Percentiles rank a stretch among this genome's conserved stretches.
Evolutionary conservation across 2,329 filamentous ascomycete species (phyloP).

Genomic region (Botrytis paeoniae): DNA sequence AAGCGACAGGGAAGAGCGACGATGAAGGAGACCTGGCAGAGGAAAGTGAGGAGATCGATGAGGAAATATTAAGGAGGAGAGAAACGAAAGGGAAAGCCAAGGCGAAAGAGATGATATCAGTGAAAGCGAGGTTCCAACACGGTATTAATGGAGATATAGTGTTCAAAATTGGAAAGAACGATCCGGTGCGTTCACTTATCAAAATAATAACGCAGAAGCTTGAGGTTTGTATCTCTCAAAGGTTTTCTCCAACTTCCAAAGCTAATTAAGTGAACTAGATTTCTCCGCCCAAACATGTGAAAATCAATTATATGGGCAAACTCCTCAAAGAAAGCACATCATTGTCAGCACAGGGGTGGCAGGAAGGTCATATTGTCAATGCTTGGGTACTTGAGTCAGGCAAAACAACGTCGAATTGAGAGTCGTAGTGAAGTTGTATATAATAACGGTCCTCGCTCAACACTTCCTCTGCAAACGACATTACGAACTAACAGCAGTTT

Average conservation of each 20-base stretch:
- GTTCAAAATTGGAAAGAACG: slow-evolving; percentile 54
- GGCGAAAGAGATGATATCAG: slow-evolving; percentile 30
- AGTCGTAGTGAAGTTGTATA: slow-evolving; percentile 3
- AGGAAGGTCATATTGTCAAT: slow-evolving; percentile 71
- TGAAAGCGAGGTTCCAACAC: slow-evolving; percentile 33
- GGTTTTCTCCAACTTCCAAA: background rate
- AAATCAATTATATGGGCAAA: slow-evolving; percentile 77
- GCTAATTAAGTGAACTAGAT: slow-evolving; percentile 43
- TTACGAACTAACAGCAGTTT: background rate
- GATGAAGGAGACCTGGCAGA: slow-evolving; percentile 26
- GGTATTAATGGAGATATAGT: slow-evolving; percentile 60
- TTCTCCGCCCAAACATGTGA: slow-evolving; percentile 55
- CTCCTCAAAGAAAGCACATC: slow-evolving; percentile 67
- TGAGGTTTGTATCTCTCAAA: slow-evolving; percentile 49
- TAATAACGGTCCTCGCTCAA: background rate
- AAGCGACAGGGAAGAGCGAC: slow-evolving; percentile 35
- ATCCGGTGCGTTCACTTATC: slow-evolving; percentile 63
- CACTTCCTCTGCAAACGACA: background rate
- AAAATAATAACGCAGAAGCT: slow-evolving; percentile 62
- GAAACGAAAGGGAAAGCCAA: slow-evolving; percentile 44
- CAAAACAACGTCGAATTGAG: background rate
- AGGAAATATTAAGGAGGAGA: slow-evolving; percentile 49
- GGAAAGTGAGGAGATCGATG: slow-evolving; percentile 30
- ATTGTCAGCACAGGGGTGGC: slow-evolving; percentile 71
- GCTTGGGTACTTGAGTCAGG: slow-evolving; percentile 41